Conservation (phyloP, 225 moss, liverwort and hornwort genomes). For the Physcomitrellopsis africana region DNA sequence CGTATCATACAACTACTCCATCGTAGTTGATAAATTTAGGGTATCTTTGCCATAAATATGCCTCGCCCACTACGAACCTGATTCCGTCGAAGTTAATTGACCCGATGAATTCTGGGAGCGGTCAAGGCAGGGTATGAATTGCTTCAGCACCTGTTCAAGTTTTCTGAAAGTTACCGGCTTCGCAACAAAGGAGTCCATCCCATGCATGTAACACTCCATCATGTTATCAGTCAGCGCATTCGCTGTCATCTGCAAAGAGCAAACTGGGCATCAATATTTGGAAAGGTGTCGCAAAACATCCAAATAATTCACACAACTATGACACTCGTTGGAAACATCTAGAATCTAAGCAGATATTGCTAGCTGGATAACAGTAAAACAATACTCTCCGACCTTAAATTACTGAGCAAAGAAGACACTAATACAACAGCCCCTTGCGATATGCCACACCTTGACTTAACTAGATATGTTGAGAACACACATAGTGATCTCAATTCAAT, state of each 20-base stretch:
- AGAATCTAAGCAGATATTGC: no score
- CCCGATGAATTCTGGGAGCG: conserved; percentile 28
- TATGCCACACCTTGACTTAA: no score
- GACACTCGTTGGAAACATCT: no score
- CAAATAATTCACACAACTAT: no score
- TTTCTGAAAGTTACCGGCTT: conserved; percentile 84
- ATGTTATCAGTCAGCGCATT: conserved; percentile 83
- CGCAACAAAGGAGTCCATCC: conserved; percentile 87
- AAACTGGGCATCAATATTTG: conserved; percentile 9
- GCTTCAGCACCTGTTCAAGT: conserved; percentile 70
- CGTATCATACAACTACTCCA: conserved; percentile 9
- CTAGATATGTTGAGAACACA: background rate
- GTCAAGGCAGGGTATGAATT: conserved; percentile 71
- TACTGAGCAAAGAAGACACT: no score
- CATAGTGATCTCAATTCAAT: background rate
- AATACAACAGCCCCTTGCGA: no score
- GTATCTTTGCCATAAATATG: background rate
- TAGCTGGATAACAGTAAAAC: no score
- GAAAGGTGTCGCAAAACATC: no score
- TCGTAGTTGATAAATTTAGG: conserved; percentile 4
- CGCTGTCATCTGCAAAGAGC: conserved; percentile 69
- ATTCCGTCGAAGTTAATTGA: background rate
- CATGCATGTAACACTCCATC: conserved; percentile 72
- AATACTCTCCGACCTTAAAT: no score
- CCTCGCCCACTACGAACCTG: background rate